These are phyloP conservation scores for Ceratocystis huliohia DNA, from an alignment of 2,329 filamentous ascomycete species.

Conservation along the genomic window DNA sequence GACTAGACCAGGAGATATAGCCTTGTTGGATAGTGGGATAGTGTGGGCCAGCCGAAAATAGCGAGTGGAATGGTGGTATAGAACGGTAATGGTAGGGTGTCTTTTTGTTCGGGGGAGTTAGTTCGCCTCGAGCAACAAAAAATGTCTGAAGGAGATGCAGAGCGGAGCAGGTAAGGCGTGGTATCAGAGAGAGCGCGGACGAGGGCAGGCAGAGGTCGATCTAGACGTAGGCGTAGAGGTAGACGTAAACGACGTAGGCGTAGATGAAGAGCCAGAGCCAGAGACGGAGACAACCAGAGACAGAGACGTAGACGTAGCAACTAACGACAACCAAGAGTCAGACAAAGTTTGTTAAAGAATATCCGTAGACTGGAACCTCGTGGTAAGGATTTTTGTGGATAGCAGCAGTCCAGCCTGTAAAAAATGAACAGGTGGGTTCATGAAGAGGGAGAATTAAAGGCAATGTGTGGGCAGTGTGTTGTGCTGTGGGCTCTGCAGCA, in stretches of 20 bases:
- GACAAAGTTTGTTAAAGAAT: neutral
- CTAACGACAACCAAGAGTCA: neutral
- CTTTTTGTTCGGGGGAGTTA: neutral
- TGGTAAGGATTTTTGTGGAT: constrained; percentile 4
- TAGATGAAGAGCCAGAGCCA: neutral
- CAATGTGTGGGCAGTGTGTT: neutral
- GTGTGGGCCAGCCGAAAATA: too few species aligned
- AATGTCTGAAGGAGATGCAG: neutral
- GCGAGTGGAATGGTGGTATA: too few species aligned
- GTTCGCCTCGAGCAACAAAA: neutral
- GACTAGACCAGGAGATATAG: too few species aligned
- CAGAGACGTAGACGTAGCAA: constrained; percentile 9
- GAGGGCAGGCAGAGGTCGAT: too few species aligned
- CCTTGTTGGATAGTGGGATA: too few species aligned
- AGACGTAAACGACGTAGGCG: too few species aligned
- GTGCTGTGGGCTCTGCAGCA: neutral
- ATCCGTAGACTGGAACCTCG: neutral
- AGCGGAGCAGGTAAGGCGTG: neutral
- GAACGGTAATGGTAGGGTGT: neutral
- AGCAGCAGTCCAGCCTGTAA: neutral
- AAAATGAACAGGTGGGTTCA: constrained; percentile 2
- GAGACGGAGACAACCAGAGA: neutral
- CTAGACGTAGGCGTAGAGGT: neutral
- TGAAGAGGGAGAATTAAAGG: neutral
- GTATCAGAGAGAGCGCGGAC: neutral